phyloP scores from a whole-genome alignment of 805 yeast species.

The Candida berthetii region DNA sequence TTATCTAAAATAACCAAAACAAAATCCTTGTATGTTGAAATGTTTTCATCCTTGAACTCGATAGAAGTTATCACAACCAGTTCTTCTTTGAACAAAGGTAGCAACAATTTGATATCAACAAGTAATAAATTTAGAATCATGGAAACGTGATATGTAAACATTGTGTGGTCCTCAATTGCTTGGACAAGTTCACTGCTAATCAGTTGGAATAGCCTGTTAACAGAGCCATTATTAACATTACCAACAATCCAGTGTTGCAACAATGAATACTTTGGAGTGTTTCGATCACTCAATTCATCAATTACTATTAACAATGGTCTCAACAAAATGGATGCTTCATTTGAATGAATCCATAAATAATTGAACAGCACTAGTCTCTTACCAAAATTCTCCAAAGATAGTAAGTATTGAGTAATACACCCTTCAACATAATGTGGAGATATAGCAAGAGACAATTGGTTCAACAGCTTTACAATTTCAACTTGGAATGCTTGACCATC shows the following conservation, averaged over 20 bases:
- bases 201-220: constrained; percentile 54
- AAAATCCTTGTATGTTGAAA: constrained; percentile 57
- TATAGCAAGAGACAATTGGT: constrained; percentile 50
- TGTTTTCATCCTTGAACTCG: constrained; percentile 36
- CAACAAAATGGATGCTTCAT: constrained; percentile 39
- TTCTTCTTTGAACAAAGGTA: constrained; percentile 49
- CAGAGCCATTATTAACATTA: constrained; percentile 42
- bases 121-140: constrained; percentile 46
- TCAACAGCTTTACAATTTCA: constrained; percentile 61
- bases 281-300: constrained; percentile 49
- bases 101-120: constrained; percentile 34
- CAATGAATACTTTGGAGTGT: constrained; percentile 33
- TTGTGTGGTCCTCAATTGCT: constrained; percentile 52
- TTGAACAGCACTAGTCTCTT: constrained; percentile 50
- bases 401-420: constrained; percentile 51
- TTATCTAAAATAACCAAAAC: constrained; percentile 38
- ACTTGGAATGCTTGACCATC: constrained; percentile 50
- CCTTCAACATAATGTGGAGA: constrained; percentile 64
- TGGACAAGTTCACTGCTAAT: constrained; percentile 48
- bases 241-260: constrained; percentile 44
- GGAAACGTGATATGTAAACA: constrained; percentile 56
- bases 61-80: constrained; percentile 48
- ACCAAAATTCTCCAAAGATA: constrained; percentile 29
- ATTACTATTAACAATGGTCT: constrained; percentile 63
- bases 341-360: constrained; percentile 72